Percentiles rank a stretch among this genome's conserved stretches.
phyloP scores from a whole-genome alignment of 495 filamentous ascomycete genomes.

The Hypomontagnella submonticulosa region DNA sequence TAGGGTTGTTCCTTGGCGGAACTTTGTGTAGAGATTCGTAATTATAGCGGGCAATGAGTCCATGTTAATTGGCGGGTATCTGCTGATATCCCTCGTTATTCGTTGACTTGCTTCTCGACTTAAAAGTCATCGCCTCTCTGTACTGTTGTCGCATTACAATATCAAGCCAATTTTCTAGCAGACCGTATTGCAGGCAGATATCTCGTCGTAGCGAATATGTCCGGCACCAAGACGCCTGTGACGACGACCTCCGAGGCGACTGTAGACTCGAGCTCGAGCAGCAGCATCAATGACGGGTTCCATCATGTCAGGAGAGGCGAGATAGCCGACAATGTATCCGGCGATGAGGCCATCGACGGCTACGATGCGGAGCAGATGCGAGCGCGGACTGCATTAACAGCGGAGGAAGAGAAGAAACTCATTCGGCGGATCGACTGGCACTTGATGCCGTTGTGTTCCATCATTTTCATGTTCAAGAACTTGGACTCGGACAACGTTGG shows the following conservation, averaged over 20 bases:
- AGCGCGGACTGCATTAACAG: conserved; percentile 52
- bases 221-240: conserved; percentile 41
- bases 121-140: conserved; percentile 9
- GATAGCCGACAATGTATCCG: conserved; percentile 25
- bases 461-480: conserved; percentile 61
- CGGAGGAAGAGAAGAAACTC: conserved; percentile 56
- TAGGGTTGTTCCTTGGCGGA: conserved; percentile 18
- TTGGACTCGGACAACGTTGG: conserved; percentile 55
- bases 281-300: conserved; percentile 41
- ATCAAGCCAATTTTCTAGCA: no score
- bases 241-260: conserved; percentile 30
- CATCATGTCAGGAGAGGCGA: conserved; percentile 43
- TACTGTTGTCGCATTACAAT: not conserved
- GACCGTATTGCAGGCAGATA: not conserved
- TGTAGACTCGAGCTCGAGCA: conserved; percentile 38
- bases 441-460: conserved; percentile 54
- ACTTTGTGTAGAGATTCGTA: conserved; percentile 31
- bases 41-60: conserved; percentile 36
- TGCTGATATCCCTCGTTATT: not conserved
- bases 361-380: conserved; percentile 57
- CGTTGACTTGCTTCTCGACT: not conserved
- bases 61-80: conserved; percentile 24
- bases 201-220: conserved; percentile 4
- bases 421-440: conserved; percentile 60
- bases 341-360: conserved; percentile 48